These are phyloP conservation scores for Radiomyces spectabilis DNA, from an alignment of 192 early-diverging fungal genomes.

Conservation along the genomic window DNA sequence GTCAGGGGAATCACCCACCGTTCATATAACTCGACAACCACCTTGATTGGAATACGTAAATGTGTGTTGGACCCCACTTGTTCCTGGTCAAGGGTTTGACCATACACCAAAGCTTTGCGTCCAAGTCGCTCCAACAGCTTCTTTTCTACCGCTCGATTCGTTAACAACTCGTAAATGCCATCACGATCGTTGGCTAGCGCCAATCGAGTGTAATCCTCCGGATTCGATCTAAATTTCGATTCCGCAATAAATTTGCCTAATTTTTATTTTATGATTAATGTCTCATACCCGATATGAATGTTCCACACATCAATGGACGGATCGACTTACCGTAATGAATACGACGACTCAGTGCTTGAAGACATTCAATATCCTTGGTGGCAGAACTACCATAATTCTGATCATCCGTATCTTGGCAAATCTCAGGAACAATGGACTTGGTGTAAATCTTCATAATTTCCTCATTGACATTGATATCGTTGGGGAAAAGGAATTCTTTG, in stretches of 20 bases:
- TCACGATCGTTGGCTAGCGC: constrained; percentile 57
- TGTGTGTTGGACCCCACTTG: constrained; percentile 16
- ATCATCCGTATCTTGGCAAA: constrained; percentile 75
- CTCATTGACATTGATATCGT: constrained; percentile 82
- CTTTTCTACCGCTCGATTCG: constrained; percentile 82
- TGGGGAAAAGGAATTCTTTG: constrained; percentile 65
- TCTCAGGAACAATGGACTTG: constrained; percentile 69
- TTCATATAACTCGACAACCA: constrained; percentile 89
- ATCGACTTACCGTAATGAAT: constrained; percentile 93
- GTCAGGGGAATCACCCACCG: constrained; percentile 95
- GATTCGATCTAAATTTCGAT: constrained; percentile 85
- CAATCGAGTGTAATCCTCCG: constrained; percentile 26
- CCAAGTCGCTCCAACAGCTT: constrained; percentile 72
- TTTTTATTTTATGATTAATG: neutral
- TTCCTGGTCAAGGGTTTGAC: constrained; percentile 54
- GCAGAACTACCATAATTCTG: constrained; percentile 89
- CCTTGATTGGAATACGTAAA: constrained; percentile 66
- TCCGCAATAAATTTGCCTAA: constrained; percentile 96
- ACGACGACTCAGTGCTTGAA: constrained; percentile 86
- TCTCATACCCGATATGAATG: no score
- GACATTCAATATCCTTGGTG: constrained; percentile 85
- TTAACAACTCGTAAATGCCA: constrained; percentile 79
- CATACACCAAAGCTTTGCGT: constrained; percentile 89
- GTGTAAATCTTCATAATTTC: constrained; percentile 79
- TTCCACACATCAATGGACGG: no score